phyloP scores from a whole-genome alignment of 768 basidiomycete species.

The Thelephora ganbajun region DNA sequence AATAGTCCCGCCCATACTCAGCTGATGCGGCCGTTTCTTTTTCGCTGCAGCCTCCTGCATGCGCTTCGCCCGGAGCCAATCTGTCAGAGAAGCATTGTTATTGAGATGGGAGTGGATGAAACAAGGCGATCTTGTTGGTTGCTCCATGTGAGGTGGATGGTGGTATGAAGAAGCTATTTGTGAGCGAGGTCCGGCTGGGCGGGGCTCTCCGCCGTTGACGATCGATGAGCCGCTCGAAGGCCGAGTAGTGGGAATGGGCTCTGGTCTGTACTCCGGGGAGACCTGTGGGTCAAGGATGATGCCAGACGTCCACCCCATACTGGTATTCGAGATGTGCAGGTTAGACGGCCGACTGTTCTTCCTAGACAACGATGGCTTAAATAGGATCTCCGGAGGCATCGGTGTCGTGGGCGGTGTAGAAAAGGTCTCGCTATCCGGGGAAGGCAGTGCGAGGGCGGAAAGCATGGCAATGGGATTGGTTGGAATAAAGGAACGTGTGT shows the following conservation, averaged over 20 bases:
- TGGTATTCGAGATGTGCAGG: conserved; percentile 19
- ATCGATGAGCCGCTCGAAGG: not conserved
- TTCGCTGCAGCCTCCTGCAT: conserved; percentile 4
- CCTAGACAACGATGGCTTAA: conserved; percentile 27
- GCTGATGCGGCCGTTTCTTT: conserved; percentile 11
- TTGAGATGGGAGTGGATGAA: conserved; percentile 91
- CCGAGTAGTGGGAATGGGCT: conserved; percentile 6
- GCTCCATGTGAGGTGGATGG: conserved; percentile 11
- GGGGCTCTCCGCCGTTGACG: conserved; percentile 1
- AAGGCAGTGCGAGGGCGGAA: conserved; percentile 7
- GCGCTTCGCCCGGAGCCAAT: conserved; percentile 38
- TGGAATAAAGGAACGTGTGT: too few species aligned
- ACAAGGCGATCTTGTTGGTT: conserved; percentile 58
- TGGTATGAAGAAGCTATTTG: conserved; percentile 8
- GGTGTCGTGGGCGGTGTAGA: conserved; percentile 32
- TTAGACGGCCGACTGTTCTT: conserved; percentile 19
- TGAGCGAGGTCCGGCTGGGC: conserved; percentile 6
- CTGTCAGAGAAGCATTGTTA: conserved; percentile 61
- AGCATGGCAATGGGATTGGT: not conserved
- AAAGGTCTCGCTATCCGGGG: conserved; percentile 25
- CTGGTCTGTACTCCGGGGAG: conserved; percentile 11
- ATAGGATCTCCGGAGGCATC: conserved; percentile 10
- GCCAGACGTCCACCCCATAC: conserved; percentile 20
- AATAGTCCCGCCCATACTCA: conserved; percentile 8
- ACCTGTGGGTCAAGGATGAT: conserved; percentile 22